Percentiles rank a stretch among this genome's conserved stretches.
Conservation (phyloP, 768 basidiomycete genomes). For the Mycena venus region DNA sequence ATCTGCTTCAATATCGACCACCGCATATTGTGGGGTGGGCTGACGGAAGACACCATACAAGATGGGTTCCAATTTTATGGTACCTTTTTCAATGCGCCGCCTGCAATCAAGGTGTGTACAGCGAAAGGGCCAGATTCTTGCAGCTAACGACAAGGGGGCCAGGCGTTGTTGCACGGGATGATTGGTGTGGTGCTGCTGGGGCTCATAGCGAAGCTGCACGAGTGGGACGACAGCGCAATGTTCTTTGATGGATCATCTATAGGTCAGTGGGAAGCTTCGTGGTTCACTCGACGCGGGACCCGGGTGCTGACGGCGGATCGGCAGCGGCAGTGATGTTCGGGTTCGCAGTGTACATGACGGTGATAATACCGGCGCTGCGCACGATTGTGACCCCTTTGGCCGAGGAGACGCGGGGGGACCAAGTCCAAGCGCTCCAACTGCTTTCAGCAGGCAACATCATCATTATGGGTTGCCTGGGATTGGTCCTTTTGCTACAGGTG, state of each 20-base stretch:
- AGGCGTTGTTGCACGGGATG: slow-evolving; percentile 92
- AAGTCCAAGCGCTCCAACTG: slow-evolving; percentile 83
- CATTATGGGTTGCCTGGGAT: slow-evolving; percentile 75
- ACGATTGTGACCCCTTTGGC: slow-evolving; percentile 76
- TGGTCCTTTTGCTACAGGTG: slow-evolving; percentile 81
- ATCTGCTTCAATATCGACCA: slow-evolving; percentile 92
- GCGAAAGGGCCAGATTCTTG: not conserved
- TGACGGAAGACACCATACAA: slow-evolving; percentile 73
- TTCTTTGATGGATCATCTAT: slow-evolving; percentile 94
- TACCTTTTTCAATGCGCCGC: slow-evolving; percentile 93
- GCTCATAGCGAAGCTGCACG: slow-evolving; percentile 82
- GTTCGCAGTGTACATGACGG: slow-evolving; percentile 85
- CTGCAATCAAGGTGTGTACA: slow-evolving; percentile 86
- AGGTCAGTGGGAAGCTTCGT: slow-evolving; percentile 63
- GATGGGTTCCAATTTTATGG: slow-evolving; percentile 93
- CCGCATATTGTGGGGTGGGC: slow-evolving; percentile 78
- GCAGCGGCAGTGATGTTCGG: slow-evolving; percentile 82
- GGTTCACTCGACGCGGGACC: slow-evolving; percentile 3
- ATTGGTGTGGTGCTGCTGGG: slow-evolving; percentile 83
- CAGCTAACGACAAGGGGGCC: not conserved
- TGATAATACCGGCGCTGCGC: slow-evolving; percentile 82
- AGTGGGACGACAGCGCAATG: slow-evolving; percentile 93
- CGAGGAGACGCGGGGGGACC: slow-evolving; percentile 73
- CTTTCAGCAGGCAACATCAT: slow-evolving; percentile 91
- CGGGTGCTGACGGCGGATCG: not conserved